Conservation (phyloP, 257 asterid species). For the Primulina huaijiensis region DNA sequence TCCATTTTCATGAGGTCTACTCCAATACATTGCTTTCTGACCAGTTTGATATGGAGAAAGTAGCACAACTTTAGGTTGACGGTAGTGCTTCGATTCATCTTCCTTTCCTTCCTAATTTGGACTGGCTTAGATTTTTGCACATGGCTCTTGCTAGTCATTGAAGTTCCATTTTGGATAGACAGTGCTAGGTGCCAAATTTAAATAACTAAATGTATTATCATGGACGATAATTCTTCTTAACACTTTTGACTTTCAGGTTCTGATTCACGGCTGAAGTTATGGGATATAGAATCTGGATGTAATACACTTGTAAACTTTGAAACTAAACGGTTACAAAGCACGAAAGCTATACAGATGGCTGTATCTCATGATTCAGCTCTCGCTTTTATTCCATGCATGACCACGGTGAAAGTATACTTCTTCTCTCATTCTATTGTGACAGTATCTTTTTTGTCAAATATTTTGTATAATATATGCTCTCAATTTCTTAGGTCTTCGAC, state of each 20-base stretch:
- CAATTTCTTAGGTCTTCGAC: constrained; percentile 65
- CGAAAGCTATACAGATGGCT: constrained; percentile 78
- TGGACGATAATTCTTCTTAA: background rate
- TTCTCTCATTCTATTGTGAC: constrained; percentile 9
- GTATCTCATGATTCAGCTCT: constrained; percentile 63
- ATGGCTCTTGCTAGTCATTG: background rate
- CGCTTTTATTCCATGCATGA: constrained; percentile 89
- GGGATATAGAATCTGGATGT: constrained; percentile 96
- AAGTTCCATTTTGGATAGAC: background rate
- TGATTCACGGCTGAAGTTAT: constrained; percentile 91
- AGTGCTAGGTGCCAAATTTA: background rate
- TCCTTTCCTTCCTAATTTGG: background rate
- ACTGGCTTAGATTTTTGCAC: background rate
- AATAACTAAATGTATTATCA: background rate
- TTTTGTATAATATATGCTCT: constrained; percentile 12
- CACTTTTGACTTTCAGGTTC: constrained; percentile 61
- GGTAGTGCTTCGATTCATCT: background rate
- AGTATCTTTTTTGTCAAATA: constrained; percentile 9
- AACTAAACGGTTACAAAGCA: constrained; percentile 74
- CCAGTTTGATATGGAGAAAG: constrained; percentile 13
- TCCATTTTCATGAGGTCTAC: constrained; percentile 11
- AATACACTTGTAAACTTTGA: constrained; percentile 91
- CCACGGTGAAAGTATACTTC: constrained; percentile 56
- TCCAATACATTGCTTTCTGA: background rate
- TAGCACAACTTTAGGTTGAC: background rate